Percentiles rank a stretch among this genome's conserved stretches.
These are phyloP conservation scores for Exophiala dermatitidis DNA, from an alignment of 2,329 filamentous ascomycete species.

Conservation along the genomic window DNA sequence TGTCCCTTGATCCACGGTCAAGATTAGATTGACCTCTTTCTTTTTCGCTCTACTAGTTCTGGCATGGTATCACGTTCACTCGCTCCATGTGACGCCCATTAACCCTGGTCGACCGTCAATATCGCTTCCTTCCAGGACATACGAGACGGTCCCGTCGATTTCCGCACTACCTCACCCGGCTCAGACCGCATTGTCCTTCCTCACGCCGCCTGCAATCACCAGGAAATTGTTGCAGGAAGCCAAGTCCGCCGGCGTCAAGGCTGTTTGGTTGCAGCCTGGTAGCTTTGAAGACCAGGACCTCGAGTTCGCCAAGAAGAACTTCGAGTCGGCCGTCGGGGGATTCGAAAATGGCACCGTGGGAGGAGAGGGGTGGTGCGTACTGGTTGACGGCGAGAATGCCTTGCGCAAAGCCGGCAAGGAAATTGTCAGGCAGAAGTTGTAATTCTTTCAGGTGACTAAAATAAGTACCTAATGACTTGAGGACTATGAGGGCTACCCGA, in stretches of 20 bases:
- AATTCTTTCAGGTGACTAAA: neutral
- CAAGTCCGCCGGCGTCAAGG: slow-evolving; percentile 60
- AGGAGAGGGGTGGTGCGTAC: slow-evolving; percentile 74
- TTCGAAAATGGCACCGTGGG: slow-evolving; percentile 51
- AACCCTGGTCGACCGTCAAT: slow-evolving; percentile 67
- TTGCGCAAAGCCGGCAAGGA: slow-evolving; percentile 51
- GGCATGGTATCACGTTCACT: slow-evolving; percentile 75
- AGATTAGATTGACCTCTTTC: neutral
- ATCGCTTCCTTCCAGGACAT: slow-evolving; percentile 50
- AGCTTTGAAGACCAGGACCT: slow-evolving; percentile 73
- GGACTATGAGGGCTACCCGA: no score
- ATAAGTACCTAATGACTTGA: no score
- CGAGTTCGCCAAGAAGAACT: slow-evolving; percentile 60
- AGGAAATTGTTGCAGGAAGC: slow-evolving; percentile 69
- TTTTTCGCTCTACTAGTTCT: slow-evolving; percentile 55
- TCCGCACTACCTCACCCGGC: slow-evolving; percentile 57
- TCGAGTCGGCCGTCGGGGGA: slow-evolving; percentile 61
- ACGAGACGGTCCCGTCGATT: slow-evolving; percentile 60
- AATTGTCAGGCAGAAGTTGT: slow-evolving; percentile 40
- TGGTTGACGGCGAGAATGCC: slow-evolving; percentile 68
- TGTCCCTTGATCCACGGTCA: no score
- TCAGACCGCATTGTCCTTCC: slow-evolving; percentile 71
- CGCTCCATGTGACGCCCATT: slow-evolving; percentile 70
- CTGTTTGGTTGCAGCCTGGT: slow-evolving; percentile 87
- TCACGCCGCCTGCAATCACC: slow-evolving; percentile 77